Percentiles rank a stretch among this genome's conserved stretches.
Conservation (phyloP, 768 basidiomycete genomes). For the Mycena venus region DNA sequence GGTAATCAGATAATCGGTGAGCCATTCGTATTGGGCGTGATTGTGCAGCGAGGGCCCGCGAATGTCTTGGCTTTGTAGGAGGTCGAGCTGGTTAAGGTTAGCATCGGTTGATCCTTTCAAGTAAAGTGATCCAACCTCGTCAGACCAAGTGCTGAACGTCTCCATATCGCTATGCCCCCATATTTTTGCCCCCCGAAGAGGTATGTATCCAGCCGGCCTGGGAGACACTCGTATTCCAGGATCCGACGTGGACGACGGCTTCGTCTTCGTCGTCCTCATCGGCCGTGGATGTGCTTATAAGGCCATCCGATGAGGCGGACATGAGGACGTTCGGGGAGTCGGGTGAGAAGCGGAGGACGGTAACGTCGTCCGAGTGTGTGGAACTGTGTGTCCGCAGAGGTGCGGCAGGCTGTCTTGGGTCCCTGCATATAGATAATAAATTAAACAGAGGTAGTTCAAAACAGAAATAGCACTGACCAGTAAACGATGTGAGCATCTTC, state of each 20-base stretch:
- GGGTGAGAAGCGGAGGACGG: conserved; percentile 73
- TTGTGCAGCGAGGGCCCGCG: conserved; percentile 73
- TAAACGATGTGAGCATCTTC: conserved; percentile 89
- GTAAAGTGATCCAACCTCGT: conserved; percentile 62
- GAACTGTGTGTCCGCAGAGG: conserved; percentile 84
- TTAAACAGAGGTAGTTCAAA: not conserved
- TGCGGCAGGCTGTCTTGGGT: conserved; percentile 81
- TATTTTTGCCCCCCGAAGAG: conserved; percentile 54
- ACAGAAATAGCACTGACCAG: conserved; percentile 64
- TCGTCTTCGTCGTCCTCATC: conserved; percentile 91
- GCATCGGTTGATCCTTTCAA: not conserved
- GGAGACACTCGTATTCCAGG: conserved; percentile 86
- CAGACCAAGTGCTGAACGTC: conserved; percentile 88
- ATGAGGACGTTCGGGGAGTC: conserved; percentile 64
- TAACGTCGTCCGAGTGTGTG: conserved; percentile 95
- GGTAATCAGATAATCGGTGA: conserved; percentile 82
- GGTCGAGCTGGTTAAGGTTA: conserved; percentile 65
- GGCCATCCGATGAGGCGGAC: conserved; percentile 89
- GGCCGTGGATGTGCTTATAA: conserved; percentile 79
- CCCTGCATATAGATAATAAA: conserved; percentile 64
- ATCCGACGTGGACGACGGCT: conserved; percentile 83
- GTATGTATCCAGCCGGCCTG: conserved; percentile 79
- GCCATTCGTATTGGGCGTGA: conserved; percentile 68
- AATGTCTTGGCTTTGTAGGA: conserved; percentile 69
- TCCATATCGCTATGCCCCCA: conserved; percentile 98